These are phyloP conservation scores for Bigelowiella natans DNA, from an alignment of 78 protist species.

Conservation along the genomic window DNA sequence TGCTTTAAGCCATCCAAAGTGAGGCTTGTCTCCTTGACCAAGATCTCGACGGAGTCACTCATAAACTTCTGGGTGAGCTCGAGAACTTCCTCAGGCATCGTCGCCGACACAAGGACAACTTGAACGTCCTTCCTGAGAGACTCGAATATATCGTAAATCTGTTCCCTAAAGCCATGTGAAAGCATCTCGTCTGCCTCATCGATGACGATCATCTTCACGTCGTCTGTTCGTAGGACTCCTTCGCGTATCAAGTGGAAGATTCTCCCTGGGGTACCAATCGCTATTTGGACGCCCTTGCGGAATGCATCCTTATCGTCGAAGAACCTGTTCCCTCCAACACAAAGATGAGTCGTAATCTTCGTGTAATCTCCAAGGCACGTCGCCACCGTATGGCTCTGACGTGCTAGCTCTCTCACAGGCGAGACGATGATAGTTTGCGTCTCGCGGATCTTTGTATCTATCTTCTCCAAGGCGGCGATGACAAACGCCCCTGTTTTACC, in stretches of 20 bases:
- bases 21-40: conserved; percentile 94
- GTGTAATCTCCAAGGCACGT: conserved; percentile 77
- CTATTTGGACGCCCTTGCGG: conserved; percentile 67
- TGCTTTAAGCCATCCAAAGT: conserved; percentile 87
- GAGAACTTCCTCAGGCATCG: conserved; percentile 89
- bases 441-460: conserved; percentile 33
- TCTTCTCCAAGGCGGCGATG: conserved; percentile 76
- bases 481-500: conserved; percentile 92
- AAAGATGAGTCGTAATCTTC: conserved; percentile 70
- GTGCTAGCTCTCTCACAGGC: conserved; percentile 92
- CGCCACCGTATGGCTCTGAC: conserved; percentile 80
- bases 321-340: conserved; percentile 88
- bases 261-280: conserved; percentile 91
- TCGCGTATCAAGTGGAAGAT: conserved; percentile 63
- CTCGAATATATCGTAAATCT: conserved; percentile 57
- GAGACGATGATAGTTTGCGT: conserved; percentile 76
- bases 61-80: conserved; percentile 60
- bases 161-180: conserved; percentile 83
- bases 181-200: conserved; percentile 97
- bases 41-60: conserved; percentile 78
- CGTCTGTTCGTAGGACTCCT: conserved; percentile 39
- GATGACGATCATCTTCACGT: conserved; percentile 57
- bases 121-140: conserved; percentile 67
- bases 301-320: conserved; percentile 71
- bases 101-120: conserved; percentile 84